phyloP scores from a whole-genome alignment of 331 rosid genomes.

The Telfairia occidentalis region DNA sequence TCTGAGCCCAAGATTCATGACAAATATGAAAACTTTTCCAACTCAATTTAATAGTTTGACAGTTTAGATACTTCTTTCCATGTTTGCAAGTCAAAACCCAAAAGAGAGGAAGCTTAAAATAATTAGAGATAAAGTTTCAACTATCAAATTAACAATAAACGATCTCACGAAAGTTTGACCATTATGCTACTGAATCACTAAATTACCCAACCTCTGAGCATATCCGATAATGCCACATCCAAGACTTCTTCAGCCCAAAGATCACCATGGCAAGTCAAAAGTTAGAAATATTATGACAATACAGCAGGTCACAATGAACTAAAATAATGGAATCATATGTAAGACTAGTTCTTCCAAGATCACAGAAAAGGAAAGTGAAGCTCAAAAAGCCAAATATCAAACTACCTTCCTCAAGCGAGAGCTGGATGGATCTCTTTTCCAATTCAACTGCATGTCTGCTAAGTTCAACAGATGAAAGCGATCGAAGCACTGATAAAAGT shows the following conservation, averaged over 20 bases:
- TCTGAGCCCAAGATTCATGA: background rate
- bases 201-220: background rate
- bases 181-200: background rate
- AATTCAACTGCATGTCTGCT: slow-evolving; percentile 85
- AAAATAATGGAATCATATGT: background rate
- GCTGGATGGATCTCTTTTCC: slow-evolving; percentile 94
- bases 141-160: background rate
- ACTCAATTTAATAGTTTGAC: background rate
- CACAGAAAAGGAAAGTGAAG: background rate
- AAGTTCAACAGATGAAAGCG: slow-evolving; percentile 68
- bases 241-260: background rate
- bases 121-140: background rate
- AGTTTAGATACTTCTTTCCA: background rate
- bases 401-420: slow-evolving; percentile 91
- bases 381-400: background rate
- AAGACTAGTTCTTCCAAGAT: background rate
- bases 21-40: background rate
- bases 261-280: background rate
- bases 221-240: background rate
- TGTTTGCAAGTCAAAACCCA: background rate
- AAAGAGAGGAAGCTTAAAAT: background rate
- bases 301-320: background rate
- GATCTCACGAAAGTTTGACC: background rate
- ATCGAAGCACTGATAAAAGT: slow-evolving; percentile 49
- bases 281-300: background rate